phyloP scores from a whole-genome alignment of 202 grass and related monocot species.

The Zoysia matrella region DNA sequence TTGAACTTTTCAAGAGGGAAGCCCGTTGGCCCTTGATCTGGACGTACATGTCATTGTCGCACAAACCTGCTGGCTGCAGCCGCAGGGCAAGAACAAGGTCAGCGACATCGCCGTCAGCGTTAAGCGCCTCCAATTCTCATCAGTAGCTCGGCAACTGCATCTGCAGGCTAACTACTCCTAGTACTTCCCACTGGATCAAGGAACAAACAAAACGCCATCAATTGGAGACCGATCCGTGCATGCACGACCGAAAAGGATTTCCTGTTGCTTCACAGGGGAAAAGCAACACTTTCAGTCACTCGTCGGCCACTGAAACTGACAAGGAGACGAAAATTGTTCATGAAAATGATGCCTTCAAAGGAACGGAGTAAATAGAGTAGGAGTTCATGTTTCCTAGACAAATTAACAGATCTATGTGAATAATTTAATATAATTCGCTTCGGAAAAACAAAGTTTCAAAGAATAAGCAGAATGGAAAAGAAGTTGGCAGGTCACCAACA shows the following conservation, averaged over 20 bases:
- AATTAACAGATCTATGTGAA: slow-evolving; percentile 34
- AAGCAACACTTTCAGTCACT: slow-evolving; percentile 10
- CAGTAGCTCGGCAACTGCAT: background rate
- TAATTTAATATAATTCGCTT: background rate
- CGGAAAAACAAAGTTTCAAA: slow-evolving; percentile 25
- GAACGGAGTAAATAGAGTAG: no score
- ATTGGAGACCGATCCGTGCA: slow-evolving; percentile 2
- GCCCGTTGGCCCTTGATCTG: background rate
- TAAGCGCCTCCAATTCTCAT: slow-evolving; percentile 23
- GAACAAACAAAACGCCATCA: slow-evolving; percentile 12
- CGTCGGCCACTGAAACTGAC: background rate
- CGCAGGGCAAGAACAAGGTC: background rate
- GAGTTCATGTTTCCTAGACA: slow-evolving; percentile 35
- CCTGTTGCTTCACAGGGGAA: background rate
- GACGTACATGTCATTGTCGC: slow-evolving; percentile 26
- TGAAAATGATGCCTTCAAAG: slow-evolving; percentile 23
- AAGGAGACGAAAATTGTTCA: background rate
- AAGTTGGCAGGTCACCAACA: slow-evolving; percentile 46
- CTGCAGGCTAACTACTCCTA: background rate
- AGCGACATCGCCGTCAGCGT: background rate
- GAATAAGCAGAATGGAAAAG: slow-evolving; percentile 27
- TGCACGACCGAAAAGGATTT: background rate
- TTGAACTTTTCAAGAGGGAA: no score
- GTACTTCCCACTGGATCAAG: background rate
- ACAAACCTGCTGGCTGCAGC: slow-evolving; percentile 3